Percentiles rank a stretch among this genome's conserved stretches.
Conservation (phyloP, 2,329 filamentous ascomycete genomes). For the Penicillium sp. region DNA sequence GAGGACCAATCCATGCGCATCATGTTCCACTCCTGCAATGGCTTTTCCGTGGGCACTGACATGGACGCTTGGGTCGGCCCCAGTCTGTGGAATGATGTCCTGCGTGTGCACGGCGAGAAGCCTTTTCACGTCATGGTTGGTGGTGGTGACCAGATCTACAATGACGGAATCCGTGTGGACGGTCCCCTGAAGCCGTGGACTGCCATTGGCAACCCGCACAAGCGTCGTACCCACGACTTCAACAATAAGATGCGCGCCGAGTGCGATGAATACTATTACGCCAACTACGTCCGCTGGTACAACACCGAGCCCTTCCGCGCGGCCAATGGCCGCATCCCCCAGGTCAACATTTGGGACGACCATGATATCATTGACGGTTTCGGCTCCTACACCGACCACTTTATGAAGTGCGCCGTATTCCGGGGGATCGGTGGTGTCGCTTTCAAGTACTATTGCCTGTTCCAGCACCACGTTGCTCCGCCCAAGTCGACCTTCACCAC, state of each 20-base stretch:
- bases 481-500: constrained; percentile 82
- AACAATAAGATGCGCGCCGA: constrained; percentile 57
- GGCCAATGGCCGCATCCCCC: constrained; percentile 58
- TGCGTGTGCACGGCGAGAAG: constrained; percentile 54
- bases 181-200: constrained; percentile 70
- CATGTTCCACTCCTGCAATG: constrained; percentile 66
- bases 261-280: constrained; percentile 59
- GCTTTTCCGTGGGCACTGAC: constrained; percentile 62
- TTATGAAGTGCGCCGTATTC: constrained; percentile 62
- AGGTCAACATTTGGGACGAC: constrained; percentile 63
- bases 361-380: constrained; percentile 64
- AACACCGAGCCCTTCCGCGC: constrained; percentile 58
- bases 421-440: constrained; percentile 58
- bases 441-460: constrained; percentile 60
- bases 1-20: constrained; percentile 61
- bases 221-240: constrained; percentile 57
- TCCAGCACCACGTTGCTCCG: constrained; percentile 74
- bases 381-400: constrained; percentile 61
- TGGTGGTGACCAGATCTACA: constrained; percentile 81
- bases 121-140: constrained; percentile 72
- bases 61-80: constrained; percentile 58
- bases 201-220: constrained; percentile 55
- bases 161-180: constrained; percentile 72
- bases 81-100: constrained; percentile 60
- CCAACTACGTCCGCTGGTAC: constrained; percentile 63